Evolutionary conservation across 352 stramenopile genomes (phyloP), one percentile per base, ranked within the genome.

Genomic region (Globisporangium echinulatum): DNA sequence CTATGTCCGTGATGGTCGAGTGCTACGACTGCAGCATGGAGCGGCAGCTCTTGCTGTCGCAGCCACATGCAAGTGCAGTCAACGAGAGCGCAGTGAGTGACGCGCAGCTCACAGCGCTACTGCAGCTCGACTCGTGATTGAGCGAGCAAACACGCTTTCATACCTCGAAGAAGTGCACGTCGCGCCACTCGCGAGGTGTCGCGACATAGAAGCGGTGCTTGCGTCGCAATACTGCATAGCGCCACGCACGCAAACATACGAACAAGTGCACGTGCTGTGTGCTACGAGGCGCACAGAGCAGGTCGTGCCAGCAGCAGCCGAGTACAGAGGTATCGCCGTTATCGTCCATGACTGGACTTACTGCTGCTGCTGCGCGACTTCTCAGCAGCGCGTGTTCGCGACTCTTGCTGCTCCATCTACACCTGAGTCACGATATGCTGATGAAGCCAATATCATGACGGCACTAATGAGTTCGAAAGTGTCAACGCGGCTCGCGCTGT

Each of bases 101-200:
- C 15, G n/a, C 25, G 46, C 15, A 5, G 42, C 42, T 15, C 13
- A 49, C 14, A 49, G 11, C 11, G 13, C 19, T n/a, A 3, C 5
- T 17, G 19, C 19, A 25, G 19, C 19, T 25, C 19, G 19, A 25
- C 19, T 25, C 19, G 19, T 25, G 19, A 1, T 25, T 25, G 19
- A 25, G 0, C 19, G 19, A 25, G 19, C 19, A 25, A 5, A n/a
- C 46, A 4, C n/a, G n/a, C 4, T 5, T n/a, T 7, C 52, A 15
- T 10, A 85, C 79, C 74, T 90, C 68, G n/a, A 84, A 75, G 62
- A 87, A 86, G 37, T 70, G 62, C 33, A 74, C 49, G 19, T 72
- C 59, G 43, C 75, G 75, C 64, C 59, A 64, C 47, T 82, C 74
- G 36, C 59, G 61, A 10, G 56, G 40, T 0, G 64, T 64, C 5